Conservation (phyloP, 371 early-diverging fungal species). For the Rhizopus stolonifer region DNA sequence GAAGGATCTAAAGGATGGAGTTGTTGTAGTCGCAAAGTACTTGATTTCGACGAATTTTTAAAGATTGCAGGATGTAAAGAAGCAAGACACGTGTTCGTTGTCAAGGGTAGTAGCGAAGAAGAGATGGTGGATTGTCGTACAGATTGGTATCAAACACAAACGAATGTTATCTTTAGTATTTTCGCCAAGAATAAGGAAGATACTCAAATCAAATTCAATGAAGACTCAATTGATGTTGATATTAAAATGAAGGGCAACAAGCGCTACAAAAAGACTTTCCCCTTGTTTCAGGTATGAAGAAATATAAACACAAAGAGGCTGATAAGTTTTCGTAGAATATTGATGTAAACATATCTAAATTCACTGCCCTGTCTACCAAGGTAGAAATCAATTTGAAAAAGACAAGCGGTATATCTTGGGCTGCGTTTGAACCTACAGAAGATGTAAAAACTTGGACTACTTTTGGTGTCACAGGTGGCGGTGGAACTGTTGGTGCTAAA, state of each 20-base stretch:
- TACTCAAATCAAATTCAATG: constrained; percentile 64
- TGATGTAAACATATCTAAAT: constrained; percentile 65
- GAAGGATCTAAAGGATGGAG: constrained; percentile 94
- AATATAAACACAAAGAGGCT: neutral
- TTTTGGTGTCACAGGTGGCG: constrained; percentile 76
- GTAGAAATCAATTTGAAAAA: constrained; percentile 85
- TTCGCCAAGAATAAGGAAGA: constrained; percentile 87
- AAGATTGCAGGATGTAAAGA: constrained; percentile 90
- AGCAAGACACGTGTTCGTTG: constrained; percentile 81
- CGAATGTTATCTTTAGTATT: constrained; percentile 80
- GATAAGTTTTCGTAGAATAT: constrained; percentile 58
- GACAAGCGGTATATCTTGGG: constrained; percentile 85
- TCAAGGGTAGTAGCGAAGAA: constrained; percentile 40
- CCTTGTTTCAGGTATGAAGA: constrained; percentile 48
- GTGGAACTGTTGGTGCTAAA: constrained; percentile 58
- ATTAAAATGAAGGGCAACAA: constrained; percentile 63
- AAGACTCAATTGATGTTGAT: constrained; percentile 35
- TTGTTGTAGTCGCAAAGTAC: constrained; percentile 84
- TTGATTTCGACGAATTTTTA: constrained; percentile 97
- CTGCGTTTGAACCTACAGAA: constrained; percentile 70
- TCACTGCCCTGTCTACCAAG: constrained; percentile 80
- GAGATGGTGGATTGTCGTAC: constrained; percentile 76
- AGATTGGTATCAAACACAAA: constrained; percentile 94
- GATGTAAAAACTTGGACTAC: constrained; percentile 78
- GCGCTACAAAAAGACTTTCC: constrained; percentile 56